Evolutionary conservation across 768 basidiomycete species (phyloP), one percentile per base, ranked within the genome.

Genomic region (Panaeolus papilionaceus): DNA sequence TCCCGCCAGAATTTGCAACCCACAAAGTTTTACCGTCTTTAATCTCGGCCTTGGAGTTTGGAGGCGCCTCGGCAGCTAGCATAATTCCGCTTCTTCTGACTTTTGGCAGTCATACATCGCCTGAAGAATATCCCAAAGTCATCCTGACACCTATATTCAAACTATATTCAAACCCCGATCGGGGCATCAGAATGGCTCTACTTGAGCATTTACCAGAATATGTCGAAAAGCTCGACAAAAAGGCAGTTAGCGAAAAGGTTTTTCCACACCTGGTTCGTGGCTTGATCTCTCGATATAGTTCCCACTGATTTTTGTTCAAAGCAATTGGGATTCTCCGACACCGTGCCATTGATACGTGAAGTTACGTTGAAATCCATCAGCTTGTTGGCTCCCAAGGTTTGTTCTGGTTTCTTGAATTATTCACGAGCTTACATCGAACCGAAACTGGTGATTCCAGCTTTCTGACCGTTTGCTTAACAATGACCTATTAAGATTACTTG

Each of bases 301-400:
- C 33, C 28, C 47, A 42, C 58, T 39, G 68, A 37, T 44, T 16
- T 37, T 26, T n/a, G 28, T 63, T 9, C 61, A 4, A 54, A 97
- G 96, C 94, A 97, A 89, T 94, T 94, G 3, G 98, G 98, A 0
- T 99, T 99, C 74, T 86, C 92, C 3, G 98, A 99, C 75, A 96
- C 96, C 0, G 94, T 99, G 2, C 90, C 96, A 1, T 84, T 98
- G 58, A 93, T 99, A 66, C 89, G 98, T 44, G 98, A 99, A 78
- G 95, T 94, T 0, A 99, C 98, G 0, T 87, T 97, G 58, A 95
- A 93, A 74, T 89, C 95, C 0, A 89, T 99, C 49, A 91, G 89
- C 68, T 82, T 93, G 10, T 81, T 99, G 28, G 88, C 96, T 0
- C 88, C 94, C 14, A 96, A 98, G 81, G 96, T 94, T 66, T 33